Base-by-base conservation (phyloP, 768 basidiomycete genomes). In the Boletus sensibilis region DNA sequence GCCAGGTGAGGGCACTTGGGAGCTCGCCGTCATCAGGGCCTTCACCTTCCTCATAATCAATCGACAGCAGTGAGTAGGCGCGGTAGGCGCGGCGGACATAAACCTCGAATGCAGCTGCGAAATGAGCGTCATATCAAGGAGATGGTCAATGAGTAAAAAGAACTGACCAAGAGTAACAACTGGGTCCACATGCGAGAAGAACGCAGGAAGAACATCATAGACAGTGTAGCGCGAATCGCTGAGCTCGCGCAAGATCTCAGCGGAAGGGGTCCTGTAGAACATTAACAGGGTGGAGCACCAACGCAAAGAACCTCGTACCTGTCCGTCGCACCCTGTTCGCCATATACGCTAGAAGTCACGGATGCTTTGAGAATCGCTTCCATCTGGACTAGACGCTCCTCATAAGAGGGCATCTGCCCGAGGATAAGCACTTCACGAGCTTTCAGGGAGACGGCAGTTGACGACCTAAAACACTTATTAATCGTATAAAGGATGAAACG, bases 371-470 rank as follows among this genome's bases (percentile, higher is more conserved):
- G 81, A 51, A 99, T 88, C 27, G 86, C 79, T 76, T 97, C 95
- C 91, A 99, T 96, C 72, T 99, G 97, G 27, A 84, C 77, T 40
- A 87, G 78, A 55, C 97, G 89, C 72, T 98, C 97, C 67, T 98
- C 94, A 68, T 92, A 96, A 14, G 94, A 96, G 6, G 97, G 97
- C 84, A 99, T 90, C 71, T 96, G 93, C 45, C 92, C 92, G 33
- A 93, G 81, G 66, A 99, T 98, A 45, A 98, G 82, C 8, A 97
- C 97, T 76, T 99, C 97, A 44, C 97, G 90, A 40, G 97, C 97
- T 74, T 96, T 98, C 60, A 99, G 75, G 3, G 95, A 83, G 35
- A 98, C 95, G 53, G 87, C 79, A 31, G 86, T 91, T n/a, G 95
- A 96, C 7, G 93, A 93, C 67, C 90, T 92, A 62, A 43, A 37